A percentile compares a stretch with the other conserved stretches of the same genome.
Conservation (phyloP, 2,329 filamentous ascomycete species). For the Piedraia hortae region DNA sequence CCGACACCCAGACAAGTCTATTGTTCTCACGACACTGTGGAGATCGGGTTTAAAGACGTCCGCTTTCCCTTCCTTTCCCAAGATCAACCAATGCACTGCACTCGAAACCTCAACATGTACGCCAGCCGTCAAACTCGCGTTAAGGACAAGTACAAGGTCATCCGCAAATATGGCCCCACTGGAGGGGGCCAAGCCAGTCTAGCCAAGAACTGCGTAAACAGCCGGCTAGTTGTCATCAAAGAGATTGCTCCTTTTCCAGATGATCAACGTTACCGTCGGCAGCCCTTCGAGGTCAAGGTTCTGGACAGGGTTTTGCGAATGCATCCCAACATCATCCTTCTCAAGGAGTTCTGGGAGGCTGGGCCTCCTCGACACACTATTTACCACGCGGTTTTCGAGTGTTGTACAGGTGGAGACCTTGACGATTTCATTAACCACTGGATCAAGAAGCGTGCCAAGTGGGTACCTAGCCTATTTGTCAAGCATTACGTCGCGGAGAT, state of each 20-base stretch:
- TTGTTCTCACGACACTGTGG: too few species aligned
- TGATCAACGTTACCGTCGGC: neutral
- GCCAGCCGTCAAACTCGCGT: too few species aligned
- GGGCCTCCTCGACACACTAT: neutral
- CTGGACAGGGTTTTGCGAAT: neutral
- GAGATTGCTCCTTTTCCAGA: neutral
- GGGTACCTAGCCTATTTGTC: constrained; percentile 3
- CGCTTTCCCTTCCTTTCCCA: too few species aligned
- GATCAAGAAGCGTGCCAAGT: neutral
- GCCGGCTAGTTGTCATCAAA: constrained; percentile 1
- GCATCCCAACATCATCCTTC: neutral
- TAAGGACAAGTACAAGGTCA: too few species aligned
- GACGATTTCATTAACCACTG: neutral
- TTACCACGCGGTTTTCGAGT: constrained; percentile 1
- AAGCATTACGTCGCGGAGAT: constrained; percentile 7
- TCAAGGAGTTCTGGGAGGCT: neutral
- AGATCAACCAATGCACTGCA: too few species aligned
- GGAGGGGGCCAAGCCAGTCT: too few species aligned
- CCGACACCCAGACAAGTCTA: too few species aligned
- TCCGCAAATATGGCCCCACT: too few species aligned
- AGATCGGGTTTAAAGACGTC: too few species aligned
- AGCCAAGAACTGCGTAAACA: too few species aligned
- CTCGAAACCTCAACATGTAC: too few species aligned
- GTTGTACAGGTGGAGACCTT: constrained; percentile 1
- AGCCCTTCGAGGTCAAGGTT: constrained; percentile 1